Percentiles rank a stretch among this genome's conserved stretches.
Evolutionary conservation across 257 asterid genomes (phyloP).

Genomic region (Gynochthodes officinalis): DNA sequence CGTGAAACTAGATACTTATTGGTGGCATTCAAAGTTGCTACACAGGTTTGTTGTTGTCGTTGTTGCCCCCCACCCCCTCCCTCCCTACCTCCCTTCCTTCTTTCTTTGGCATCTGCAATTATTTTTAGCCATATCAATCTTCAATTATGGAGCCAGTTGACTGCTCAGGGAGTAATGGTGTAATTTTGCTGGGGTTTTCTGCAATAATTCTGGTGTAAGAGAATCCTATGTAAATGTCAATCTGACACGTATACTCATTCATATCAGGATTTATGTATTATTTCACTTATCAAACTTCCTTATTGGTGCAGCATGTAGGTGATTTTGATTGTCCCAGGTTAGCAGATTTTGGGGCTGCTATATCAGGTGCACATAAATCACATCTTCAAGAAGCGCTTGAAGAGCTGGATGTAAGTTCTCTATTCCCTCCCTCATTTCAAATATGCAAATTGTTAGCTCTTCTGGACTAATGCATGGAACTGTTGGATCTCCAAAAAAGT

Average conservation of each 20-base stretch:
- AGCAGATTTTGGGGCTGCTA: conserved; percentile 99
- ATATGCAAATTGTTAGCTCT: background rate
- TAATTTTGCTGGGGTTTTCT: background rate
- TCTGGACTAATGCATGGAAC: background rate
- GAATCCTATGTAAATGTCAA: conserved; percentile 3
- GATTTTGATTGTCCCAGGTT: conserved; percentile 93
- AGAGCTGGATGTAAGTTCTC: conserved; percentile 88
- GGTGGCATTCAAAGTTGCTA: background rate
- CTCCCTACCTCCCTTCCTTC: too few relatives aligned
- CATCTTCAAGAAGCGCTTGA: conserved; percentile 97
- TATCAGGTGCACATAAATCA: conserved; percentile 84
- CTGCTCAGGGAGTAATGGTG: background rate
- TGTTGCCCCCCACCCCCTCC: too few relatives aligned
- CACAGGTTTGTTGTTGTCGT: background rate
- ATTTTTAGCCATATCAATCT: background rate
- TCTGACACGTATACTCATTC: conserved; percentile 1
- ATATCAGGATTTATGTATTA: conserved; percentile 4
- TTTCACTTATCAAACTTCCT: conserved; percentile 26
- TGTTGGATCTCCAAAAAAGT: background rate
- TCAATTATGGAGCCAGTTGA: background rate
- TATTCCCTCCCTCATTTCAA: conserved; percentile 1
- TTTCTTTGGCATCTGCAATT: background rate
- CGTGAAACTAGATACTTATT: background rate
- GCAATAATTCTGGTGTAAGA: background rate
- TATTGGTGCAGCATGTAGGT: conserved; percentile 78